Evolutionary conservation across 169 alveolate species (phyloP), one percentile per base, ranked within the genome.

Genomic region (Cryptosporidium parvum): DNA sequence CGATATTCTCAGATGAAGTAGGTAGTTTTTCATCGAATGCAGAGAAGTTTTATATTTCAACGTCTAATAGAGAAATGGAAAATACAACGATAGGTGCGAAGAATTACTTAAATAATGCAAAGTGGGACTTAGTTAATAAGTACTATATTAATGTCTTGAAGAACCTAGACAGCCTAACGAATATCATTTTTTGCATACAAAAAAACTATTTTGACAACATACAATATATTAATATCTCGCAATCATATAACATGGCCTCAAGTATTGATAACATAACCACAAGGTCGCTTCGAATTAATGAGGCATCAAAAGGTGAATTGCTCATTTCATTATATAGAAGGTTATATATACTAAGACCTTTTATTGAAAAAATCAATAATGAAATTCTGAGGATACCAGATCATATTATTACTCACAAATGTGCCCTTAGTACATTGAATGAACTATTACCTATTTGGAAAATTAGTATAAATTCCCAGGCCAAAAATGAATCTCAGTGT

Each of bases 381-480:
- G 68, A 62, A 42, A 44, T 42, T 21, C 29, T 29, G 18, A 42
- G n/a, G 5, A 65, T 80, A 10, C 80, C 45, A 35, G 16, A 12
- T 5, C 42, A 42, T 80, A 31, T 80, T n/a, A 21, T 16, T 62
- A 42, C 62, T 65, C 89, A 80, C 42, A 26, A 29, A 3, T 44
- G 39, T 26, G 65, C 26, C 12, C 33, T 80, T 7, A 65, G 23
- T 42, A 26, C 68, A 44, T 31, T 80, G 39, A 62, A 59, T 44
- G 80, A 80, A 33, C 31, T 80, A 29, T 48, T 80, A 10, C 89
- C 89, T 6, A 59, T 80, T 61, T 80, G 89, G 89, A 61, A 58
- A n/a, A 61, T 80, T 31, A 62, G 37, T 26, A 10, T 59, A 9
- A 21, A 29, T 48, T 26, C 33, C 7, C 29, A 31, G 18, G 14